Conservation (phyloP, 2,329 filamentous ascomycete genomes). For the Botrytis squamosa region DNA sequence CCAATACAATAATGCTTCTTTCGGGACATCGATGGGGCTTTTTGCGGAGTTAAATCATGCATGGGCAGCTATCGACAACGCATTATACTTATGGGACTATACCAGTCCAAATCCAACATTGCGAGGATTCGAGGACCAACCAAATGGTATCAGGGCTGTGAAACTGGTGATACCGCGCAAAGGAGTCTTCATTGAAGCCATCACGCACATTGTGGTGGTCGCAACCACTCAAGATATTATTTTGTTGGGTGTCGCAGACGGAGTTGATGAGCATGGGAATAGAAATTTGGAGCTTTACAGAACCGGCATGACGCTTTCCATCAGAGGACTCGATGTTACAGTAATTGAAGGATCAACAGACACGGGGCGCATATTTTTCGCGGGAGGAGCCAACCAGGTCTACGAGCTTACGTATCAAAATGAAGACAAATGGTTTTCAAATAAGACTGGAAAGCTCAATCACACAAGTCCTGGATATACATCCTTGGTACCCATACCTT, state of each 20-base stretch:
- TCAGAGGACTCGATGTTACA: slow-evolving; percentile 73
- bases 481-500: slow-evolving; percentile 55
- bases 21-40: slow-evolving; percentile 90
- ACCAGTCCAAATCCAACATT: slow-evolving; percentile 87
- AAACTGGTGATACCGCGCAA: slow-evolving; percentile 80
- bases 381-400: slow-evolving; percentile 80
- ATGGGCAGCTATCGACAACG: slow-evolving; percentile 94
- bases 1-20: slow-evolving; percentile 83
- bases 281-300: slow-evolving; percentile 78
- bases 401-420: slow-evolving; percentile 96
- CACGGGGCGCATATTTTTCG: slow-evolving; percentile 90
- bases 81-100: slow-evolving; percentile 96
- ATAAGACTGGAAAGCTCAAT: slow-evolving; percentile 82
- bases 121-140: slow-evolving; percentile 87
- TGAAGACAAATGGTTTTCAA: slow-evolving; percentile 95
- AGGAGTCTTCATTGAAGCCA: slow-evolving; percentile 82
- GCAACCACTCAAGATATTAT: slow-evolving; percentile 84
- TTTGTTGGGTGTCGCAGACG: slow-evolving; percentile 77
- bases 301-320: slow-evolving; percentile 78
- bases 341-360: slow-evolving; percentile 74
- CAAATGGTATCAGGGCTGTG: slow-evolving; percentile 85
- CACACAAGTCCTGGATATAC: slow-evolving; percentile 75
- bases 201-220: slow-evolving; percentile 85
- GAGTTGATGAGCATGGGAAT: slow-evolving; percentile 64
- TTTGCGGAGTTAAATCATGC: slow-evolving; percentile 94